phyloP scores from a whole-genome alignment of 495 filamentous ascomycete species.

The Aspergillus cristatus region DNA sequence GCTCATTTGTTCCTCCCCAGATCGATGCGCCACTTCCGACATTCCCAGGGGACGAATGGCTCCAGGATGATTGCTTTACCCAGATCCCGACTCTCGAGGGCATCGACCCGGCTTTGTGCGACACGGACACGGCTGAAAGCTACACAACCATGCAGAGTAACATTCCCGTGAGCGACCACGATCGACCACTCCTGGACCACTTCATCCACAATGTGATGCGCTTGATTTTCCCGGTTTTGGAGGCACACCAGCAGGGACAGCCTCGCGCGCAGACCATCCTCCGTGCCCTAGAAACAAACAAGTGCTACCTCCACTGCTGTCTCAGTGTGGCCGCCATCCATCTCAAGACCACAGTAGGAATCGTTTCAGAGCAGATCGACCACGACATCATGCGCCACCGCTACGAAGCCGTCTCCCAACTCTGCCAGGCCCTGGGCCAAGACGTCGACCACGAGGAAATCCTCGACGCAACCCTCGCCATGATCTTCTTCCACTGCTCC shows the following conservation, averaged over 20 bases:
- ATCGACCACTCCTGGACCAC: conserved; percentile 80
- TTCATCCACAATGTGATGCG: conserved; percentile 84
- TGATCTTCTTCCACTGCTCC: conserved; percentile 96
- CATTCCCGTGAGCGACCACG: conserved; percentile 82
- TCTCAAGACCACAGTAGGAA: conserved; percentile 64
- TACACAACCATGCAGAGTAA: conserved; percentile 48
- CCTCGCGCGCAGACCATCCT: conserved; percentile 73
- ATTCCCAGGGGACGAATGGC: conserved; percentile 67
- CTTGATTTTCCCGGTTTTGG: conserved; percentile 82
- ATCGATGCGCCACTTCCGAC: conserved; percentile 52
- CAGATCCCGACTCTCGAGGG: conserved; percentile 18
- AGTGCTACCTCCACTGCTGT: conserved; percentile 90
- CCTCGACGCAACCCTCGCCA: conserved; percentile 85
- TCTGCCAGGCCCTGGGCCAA: conserved; percentile 72
- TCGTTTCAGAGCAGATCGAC: conserved; percentile 70
- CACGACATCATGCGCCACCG: conserved; percentile 90
- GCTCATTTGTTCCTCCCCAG: conserved; percentile 71
- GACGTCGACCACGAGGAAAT: conserved; percentile 82
- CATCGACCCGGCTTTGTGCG: conserved; percentile 39
- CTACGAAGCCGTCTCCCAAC: conserved; percentile 74
- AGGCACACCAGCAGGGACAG: conserved; percentile 75
- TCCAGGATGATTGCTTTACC: conserved; percentile 61
- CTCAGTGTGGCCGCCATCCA: conserved; percentile 94
- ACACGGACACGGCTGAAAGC: conserved; percentile 12
- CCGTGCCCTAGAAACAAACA: conserved; percentile 78